A percentile compares a stretch with the other conserved stretches of the same genome.
phyloP scores from a whole-genome alignment of 2,329 filamentous ascomycete genomes.

The Fusarium chuoi region DNA sequence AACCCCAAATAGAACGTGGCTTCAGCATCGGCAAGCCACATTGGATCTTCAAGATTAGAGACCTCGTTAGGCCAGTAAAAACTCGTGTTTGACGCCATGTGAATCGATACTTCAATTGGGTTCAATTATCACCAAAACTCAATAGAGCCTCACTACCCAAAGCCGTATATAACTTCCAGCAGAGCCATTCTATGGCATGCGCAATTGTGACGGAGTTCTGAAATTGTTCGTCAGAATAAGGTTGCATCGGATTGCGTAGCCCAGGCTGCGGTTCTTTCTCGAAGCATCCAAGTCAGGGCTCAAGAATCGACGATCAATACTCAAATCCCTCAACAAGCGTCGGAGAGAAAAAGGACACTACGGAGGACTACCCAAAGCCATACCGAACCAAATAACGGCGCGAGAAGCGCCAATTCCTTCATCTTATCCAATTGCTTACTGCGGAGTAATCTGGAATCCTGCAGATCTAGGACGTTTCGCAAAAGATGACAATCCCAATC shows the following conservation, averaged over 20 bases:
- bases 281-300: background rate
- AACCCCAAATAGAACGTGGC: slow-evolving; percentile 16
- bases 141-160: background rate
- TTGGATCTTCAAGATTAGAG: slow-evolving; percentile 5
- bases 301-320: background rate
- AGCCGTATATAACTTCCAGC: background rate
- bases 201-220: background rate
- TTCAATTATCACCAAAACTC: background rate
- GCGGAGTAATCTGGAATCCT: background rate
- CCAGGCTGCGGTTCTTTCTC: background rate
- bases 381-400: background rate
- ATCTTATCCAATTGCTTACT: background rate
- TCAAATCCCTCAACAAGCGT: slow-evolving; percentile 6
- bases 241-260: background rate
- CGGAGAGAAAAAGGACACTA: background rate
- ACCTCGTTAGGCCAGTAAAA: background rate
- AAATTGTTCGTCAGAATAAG: background rate
- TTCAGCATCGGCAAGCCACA: slow-evolving; percentile 11
- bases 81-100: background rate
- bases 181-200: background rate
- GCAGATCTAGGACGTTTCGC: slow-evolving; percentile 5
- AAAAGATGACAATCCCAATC: background rate
- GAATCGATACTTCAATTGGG: background rate
- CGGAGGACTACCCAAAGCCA: background rate
- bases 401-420: background rate